Evolutionary conservation across 139 green algal species (phyloP).

Genomic region (Picochlorum sp.): DNA sequence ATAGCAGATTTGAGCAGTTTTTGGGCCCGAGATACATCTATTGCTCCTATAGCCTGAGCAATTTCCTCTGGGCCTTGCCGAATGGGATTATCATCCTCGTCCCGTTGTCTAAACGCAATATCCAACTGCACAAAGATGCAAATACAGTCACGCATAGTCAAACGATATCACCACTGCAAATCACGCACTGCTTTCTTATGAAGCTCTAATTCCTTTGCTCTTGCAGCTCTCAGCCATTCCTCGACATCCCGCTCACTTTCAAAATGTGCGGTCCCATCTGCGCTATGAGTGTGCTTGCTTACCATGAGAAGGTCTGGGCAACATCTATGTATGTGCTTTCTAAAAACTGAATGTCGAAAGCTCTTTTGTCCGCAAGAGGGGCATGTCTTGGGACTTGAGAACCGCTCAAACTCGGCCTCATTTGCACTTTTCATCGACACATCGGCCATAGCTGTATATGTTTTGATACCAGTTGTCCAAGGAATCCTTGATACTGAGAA

Average conservation of each 20-base stretch:
- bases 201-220: slow-evolving; percentile 3
- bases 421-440: neutral
- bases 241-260: neutral
- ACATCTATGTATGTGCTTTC: slow-evolving; percentile 25
- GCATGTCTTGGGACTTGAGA: slow-evolving; percentile 12
- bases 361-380: slow-evolving; percentile 33
- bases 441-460: neutral
- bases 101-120: slow-evolving; percentile 29
- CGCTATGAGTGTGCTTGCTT: neutral
- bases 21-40: neutral
- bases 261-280: neutral
- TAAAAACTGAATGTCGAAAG: slow-evolving; percentile 14
- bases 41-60: slow-evolving; percentile 27
- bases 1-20: slow-evolving; percentile 35
- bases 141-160: neutral
- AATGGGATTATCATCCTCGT: slow-evolving; percentile 22
- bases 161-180: neutral
- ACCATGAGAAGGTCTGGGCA: slow-evolving; percentile 33
- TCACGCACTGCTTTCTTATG: neutral
- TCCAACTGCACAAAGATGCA: slow-evolving; percentile 18
- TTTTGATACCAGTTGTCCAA: neutral
- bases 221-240: neutral
- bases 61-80: slow-evolving; percentile 26
- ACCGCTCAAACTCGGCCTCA: neutral
- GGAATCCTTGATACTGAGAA: too few relatives aligned